Evolutionary conservation across 2,329 filamentous ascomycete species (phyloP), one percentile per base, ranked within the genome.

Genomic region (Calonectria pseudoreteaudii): DNA sequence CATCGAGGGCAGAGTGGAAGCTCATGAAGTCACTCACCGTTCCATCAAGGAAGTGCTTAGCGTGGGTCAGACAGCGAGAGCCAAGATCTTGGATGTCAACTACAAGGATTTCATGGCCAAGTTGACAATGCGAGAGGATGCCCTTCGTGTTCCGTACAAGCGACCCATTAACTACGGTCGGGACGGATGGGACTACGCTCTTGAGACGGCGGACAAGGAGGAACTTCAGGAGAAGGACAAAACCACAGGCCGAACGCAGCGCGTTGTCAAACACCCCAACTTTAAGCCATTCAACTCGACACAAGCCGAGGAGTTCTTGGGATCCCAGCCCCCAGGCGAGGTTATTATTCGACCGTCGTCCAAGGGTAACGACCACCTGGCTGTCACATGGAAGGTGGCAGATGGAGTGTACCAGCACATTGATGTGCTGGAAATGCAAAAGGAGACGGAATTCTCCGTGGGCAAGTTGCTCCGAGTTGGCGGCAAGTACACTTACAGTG

Each of bases 381-480:
- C 96, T 10, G 92, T 99, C 60, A 99, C 97, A 0, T 99, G 97
- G 97, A 99, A 99, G 87, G 96, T 99, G 18, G 94, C 95, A 1
- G 95, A 98, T 83, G 94, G 94, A 73, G 93, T 98, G n/a, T 99
- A 96, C 84, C 96, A 99, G 85, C 97, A 99, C 84, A 95, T 99
- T 76, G 97, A 99, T 84, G 96, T 99, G 41, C 90, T 99, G 49
- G 97, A 99, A 86, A 89, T 99, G 81, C 95, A 98, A 84, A 99
- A 99, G 86, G 95, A 98, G 76, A 98, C 95, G 75, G 96, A 98
- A 83, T 98, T 98, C 83, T 96, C 95, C 0, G 93, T 98, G 4
- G 97, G 97, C 75, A 93, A 93, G 79, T 93, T 93, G 52, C 90
- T 99, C 68, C 94, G 94, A 76, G 94, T 99, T 68, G 94, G 93